Conservation (phyloP, 2,329 filamentous ascomycete genomes). For the Colletotrichum nymphaeae region DNA sequence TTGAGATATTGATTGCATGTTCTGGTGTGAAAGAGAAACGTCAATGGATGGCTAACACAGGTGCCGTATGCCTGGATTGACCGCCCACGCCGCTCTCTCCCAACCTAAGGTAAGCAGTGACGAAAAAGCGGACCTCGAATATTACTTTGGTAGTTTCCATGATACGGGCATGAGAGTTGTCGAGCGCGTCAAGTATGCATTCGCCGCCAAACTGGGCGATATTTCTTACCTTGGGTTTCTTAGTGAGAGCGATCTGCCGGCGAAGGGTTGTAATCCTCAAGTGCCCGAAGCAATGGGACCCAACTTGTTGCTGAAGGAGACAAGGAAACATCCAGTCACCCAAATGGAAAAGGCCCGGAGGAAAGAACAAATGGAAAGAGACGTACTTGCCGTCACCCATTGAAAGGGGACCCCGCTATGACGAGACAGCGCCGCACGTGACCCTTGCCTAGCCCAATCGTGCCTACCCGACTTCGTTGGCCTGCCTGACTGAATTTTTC, state of each 20-base stretch:
- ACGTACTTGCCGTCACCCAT: not conserved
- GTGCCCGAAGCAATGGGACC: not conserved
- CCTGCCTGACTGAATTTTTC: constrained; percentile 55
- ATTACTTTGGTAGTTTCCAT: not conserved
- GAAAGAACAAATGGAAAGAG: not conserved
- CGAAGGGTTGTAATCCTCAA: not conserved
- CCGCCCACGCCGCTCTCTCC: not conserved
- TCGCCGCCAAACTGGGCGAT: not conserved
- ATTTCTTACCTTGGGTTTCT: not conserved
- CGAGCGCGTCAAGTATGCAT: not conserved
- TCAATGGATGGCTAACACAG: not conserved
- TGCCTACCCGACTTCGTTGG: constrained; percentile 35
- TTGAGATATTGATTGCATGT: not conserved
- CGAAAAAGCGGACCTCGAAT: not conserved
- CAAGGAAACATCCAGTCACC: not conserved
- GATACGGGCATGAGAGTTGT: not conserved
- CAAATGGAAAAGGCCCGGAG: not conserved
- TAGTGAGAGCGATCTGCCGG: not conserved
- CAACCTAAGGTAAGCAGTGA: not conserved
- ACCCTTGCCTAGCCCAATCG: constrained; percentile 32
- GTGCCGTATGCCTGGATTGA: not conserved
- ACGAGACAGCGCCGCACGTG: constrained; percentile 33
- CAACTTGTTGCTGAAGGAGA: not conserved
- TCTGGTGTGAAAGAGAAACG: not conserved
- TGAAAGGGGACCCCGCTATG: constrained; percentile 27